Percentiles rank a stretch among this genome's conserved stretches.
Evolutionary conservation across 768 basidiomycete species (phyloP).

Genomic region (Myochromella boudieri): DNA sequence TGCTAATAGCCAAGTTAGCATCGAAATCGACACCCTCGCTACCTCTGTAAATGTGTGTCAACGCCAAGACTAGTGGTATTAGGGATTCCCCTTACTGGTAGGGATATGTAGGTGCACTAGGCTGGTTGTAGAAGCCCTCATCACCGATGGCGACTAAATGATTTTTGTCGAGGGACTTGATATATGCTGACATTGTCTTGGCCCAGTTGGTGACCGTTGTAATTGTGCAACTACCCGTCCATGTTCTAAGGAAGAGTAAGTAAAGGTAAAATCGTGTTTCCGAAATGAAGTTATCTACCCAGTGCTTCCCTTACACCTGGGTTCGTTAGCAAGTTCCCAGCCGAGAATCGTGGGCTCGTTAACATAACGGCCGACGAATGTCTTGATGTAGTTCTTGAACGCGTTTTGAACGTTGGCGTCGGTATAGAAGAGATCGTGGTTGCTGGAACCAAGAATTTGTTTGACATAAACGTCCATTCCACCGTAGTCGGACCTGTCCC

Average conservation of each 20-base stretch:
- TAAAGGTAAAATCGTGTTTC: background rate
- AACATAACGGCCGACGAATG: slow-evolving; percentile 47
- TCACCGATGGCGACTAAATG: slow-evolving; percentile 22
- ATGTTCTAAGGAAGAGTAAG: slow-evolving; percentile 9
- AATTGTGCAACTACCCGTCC: slow-evolving; percentile 19
- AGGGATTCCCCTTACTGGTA: too few relatives aligned
- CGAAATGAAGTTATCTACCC: slow-evolving; percentile 31
- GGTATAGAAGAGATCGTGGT: slow-evolving; percentile 62
- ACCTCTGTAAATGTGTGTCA: slow-evolving; percentile 33
- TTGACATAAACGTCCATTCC: slow-evolving; percentile 70
- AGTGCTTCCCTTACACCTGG: slow-evolving; percentile 42
- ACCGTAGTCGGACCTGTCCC: slow-evolving; percentile 47
- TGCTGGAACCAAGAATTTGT: slow-evolving; percentile 41
- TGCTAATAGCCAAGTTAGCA: slow-evolving; percentile 52
- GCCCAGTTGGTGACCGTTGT: slow-evolving; percentile 19
- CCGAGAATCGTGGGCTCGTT: slow-evolving; percentile 60
- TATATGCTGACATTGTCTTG: slow-evolving; percentile 18
- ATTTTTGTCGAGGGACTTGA: slow-evolving; percentile 22
- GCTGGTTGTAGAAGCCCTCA: slow-evolving; percentile 40
- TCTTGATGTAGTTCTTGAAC: slow-evolving; percentile 50
- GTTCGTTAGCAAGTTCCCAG: slow-evolving; percentile 44
- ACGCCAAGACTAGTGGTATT: background rate
- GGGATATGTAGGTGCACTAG: slow-evolving; percentile 47
- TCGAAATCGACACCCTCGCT: slow-evolving; percentile 62
- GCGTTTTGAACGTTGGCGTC: slow-evolving; percentile 45